phyloP scores from a whole-genome alignment of 31 red algal genomes.

The Pterothamnion heteromorphum region DNA sequence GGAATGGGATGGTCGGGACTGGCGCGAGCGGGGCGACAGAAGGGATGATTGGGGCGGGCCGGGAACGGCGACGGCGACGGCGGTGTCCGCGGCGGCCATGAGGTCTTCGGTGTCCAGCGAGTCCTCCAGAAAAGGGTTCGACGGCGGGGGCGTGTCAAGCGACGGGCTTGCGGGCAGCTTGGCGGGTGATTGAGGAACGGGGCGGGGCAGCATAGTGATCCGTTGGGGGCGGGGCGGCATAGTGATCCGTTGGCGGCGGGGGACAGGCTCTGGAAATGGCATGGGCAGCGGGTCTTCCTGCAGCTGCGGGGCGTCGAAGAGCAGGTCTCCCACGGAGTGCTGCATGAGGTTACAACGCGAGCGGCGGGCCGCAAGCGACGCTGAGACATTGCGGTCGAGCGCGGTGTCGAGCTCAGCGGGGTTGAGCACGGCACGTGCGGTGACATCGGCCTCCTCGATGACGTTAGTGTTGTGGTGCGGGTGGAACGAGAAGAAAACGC shows the following conservation, averaged over 20 bases:
- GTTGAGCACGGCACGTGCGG: constrained; percentile 39
- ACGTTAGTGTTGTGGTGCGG: not conserved
- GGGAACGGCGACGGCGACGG: not conserved
- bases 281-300: no score
- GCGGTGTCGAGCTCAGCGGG: constrained; percentile 49
- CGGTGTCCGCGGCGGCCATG: constrained; percentile 55
- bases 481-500: constrained; percentile 49
- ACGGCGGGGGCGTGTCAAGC: not conserved
- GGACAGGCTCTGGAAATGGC: no score
- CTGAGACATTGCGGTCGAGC: constrained; percentile 43
- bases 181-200: not conserved
- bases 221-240: no score
- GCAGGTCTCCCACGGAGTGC: constrained; percentile 53
- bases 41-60: not conserved
- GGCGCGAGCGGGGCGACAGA: not conserved
- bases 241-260: no score
- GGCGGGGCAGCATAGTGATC: constrained; percentile 62
- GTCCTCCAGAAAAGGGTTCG: constrained; percentile 45
- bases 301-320: constrained; percentile 53
- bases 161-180: not conserved
- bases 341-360: constrained; percentile 42
- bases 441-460: not conserved
- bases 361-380: constrained; percentile 32
- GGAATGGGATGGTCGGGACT: not conserved
- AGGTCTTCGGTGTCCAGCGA: constrained; percentile 56